phyloP scores from a whole-genome alignment of 164 flowering plant species.

The Cinnamomum micranthum region DNA sequence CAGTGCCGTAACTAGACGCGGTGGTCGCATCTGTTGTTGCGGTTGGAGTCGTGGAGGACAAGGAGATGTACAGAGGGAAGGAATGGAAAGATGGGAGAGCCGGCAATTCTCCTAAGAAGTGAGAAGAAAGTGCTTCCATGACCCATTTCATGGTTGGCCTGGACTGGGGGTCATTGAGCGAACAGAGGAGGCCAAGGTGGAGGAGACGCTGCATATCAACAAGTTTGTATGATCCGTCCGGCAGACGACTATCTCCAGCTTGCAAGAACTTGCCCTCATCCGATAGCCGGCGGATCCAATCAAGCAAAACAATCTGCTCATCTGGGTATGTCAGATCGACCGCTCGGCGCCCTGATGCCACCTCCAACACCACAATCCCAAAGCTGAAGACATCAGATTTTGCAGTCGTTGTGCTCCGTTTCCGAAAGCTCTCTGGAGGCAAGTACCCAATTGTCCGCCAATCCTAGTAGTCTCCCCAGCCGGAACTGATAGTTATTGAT shows the following conservation, averaged over 20 bases:
- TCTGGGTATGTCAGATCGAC: conserved; percentile 78
- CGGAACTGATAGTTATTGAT: conserved; percentile 43
- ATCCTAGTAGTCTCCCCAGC: conserved; percentile 66
- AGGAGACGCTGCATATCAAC: conserved; percentile 50
- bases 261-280: conserved; percentile 48
- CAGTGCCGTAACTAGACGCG: conserved; percentile 15
- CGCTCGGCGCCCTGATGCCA: conserved; percentile 76
- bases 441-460: conserved; percentile 92
- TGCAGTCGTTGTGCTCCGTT: conserved; percentile 45
- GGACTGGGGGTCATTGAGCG: conserved; percentile 60
- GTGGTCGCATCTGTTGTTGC: conserved; percentile 17
- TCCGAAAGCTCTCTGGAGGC: conserved; percentile 87
- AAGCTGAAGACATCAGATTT: conserved; percentile 96
- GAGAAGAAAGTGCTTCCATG: conserved; percentile 58
- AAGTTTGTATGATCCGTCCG: conserved; percentile 56
- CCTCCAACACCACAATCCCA: conserved; percentile 79
- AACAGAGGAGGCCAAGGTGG: conserved; percentile 80
- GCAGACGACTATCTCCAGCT: conserved; percentile 52
- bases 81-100: conserved; percentile 63
- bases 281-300: conserved; percentile 68
- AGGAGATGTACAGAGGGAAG: conserved; percentile 66
- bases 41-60: conserved; percentile 43
- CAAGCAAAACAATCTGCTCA: conserved; percentile 76
- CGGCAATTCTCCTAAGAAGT: conserved; percentile 40
- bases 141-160: conserved; percentile 94